Conservation (phyloP, 805 yeast species). For the Metschnikowia lochheadii region DNA sequence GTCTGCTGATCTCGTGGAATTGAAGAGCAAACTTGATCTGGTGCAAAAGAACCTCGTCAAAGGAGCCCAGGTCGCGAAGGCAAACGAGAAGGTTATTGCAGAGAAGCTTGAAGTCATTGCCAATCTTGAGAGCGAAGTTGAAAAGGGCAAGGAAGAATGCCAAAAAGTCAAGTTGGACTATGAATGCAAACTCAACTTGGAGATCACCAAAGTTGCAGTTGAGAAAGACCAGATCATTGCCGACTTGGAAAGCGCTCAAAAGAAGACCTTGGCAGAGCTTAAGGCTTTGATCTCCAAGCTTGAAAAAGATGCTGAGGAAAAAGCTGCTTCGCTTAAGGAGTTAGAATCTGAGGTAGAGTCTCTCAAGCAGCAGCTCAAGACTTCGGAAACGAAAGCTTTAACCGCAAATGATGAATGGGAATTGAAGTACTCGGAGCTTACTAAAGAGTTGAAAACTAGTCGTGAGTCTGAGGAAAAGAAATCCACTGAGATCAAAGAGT, state of each 20-base stretch:
- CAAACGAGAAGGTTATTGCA: constrained; percentile 1
- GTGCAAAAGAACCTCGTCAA: neutral
- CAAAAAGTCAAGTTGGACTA: constrained; percentile 14
- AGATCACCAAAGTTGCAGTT: constrained; percentile 21
- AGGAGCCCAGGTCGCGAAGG: constrained; percentile 3
- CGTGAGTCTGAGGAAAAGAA: neutral
- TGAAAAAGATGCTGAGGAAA: constrained; percentile 4
- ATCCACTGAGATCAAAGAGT: constrained; percentile 2
- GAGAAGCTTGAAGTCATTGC: neutral
- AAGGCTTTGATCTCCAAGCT: neutral
- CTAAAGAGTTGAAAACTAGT: neutral
- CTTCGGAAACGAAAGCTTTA: neutral
- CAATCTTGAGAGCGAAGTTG: neutral
- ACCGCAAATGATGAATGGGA: neutral
- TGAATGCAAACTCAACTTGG: constrained; percentile 23
- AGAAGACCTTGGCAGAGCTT: neutral
- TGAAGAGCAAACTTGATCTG: neutral
- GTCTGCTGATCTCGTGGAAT: neutral
- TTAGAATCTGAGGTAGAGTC: constrained; percentile 1
- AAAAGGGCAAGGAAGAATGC: constrained; percentile 6
- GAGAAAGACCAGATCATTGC: constrained; percentile 18
- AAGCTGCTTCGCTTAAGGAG: neutral
- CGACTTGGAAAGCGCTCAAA: neutral
- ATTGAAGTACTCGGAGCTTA: neutral
- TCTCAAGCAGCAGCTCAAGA: constrained; percentile 7